phyloP scores from a whole-genome alignment of 192 early-diverging fungal species.

The Coemansia erecta region DNA sequence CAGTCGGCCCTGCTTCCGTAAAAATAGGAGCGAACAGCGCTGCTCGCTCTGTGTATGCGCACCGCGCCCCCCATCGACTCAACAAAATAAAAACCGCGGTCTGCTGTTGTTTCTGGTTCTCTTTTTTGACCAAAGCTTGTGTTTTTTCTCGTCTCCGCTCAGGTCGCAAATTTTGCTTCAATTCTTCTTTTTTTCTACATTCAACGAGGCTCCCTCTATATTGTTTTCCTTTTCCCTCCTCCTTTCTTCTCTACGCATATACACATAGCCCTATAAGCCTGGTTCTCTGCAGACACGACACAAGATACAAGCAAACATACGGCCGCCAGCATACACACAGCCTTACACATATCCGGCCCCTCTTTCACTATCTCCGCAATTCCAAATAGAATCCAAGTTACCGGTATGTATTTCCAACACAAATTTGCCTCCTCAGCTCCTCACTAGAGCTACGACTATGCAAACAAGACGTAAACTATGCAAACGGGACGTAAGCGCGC shows the following conservation, averaged over 20 bases:
- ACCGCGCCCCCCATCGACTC: no score
- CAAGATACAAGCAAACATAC: background rate
- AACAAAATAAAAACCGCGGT: no score
- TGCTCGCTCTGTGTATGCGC: no score
- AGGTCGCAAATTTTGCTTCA: no score
- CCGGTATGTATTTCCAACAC: constrained; percentile 8
- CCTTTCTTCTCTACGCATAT: constrained; percentile 1
- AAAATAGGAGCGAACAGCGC: no score
- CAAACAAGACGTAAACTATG: no score
- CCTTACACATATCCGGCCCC: background rate
- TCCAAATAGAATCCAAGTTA: constrained; percentile 13
- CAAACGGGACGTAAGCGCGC: no score
- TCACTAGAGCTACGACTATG: background rate
- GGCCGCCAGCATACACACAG: constrained; percentile 3
- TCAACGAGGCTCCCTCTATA: background rate
- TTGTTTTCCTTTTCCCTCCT: background rate
- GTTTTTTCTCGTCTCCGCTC: no score
- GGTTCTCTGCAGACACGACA: background rate
- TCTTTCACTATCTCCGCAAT: background rate
- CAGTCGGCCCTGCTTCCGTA: no score
- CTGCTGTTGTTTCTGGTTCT: no score
- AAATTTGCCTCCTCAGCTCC: background rate
- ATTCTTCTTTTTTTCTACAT: no score
- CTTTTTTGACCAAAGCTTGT: no score
- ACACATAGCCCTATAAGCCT: background rate